Conservation (phyloP, 768 basidiomycete species). For the Hericium erinaceus region DNA sequence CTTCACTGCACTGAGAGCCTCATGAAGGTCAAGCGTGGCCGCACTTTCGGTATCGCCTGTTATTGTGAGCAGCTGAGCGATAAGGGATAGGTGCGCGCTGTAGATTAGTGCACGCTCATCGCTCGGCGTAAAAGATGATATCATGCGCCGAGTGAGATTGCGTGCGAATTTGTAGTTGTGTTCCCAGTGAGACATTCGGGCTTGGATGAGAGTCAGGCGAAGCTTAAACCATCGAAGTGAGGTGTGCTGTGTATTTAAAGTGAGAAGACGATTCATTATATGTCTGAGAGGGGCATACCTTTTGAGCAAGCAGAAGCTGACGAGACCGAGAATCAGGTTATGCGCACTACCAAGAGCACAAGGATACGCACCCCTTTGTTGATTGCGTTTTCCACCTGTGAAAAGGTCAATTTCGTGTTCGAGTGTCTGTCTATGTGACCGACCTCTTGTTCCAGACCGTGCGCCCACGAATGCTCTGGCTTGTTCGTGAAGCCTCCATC, state of each 20-base stretch:
- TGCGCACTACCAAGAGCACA: neutral
- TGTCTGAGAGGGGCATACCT: slow-evolving; percentile 29
- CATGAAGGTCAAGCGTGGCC: slow-evolving; percentile 18
- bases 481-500: slow-evolving; percentile 31
- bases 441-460: slow-evolving; percentile 49
- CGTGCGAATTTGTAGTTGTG: slow-evolving; percentile 53
- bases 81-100: slow-evolving; percentile 44
- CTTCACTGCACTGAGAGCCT: slow-evolving; percentile 24
- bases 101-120: slow-evolving; percentile 49
- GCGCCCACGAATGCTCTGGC: slow-evolving; percentile 34
- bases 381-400: slow-evolving; percentile 51
- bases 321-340: neutral
- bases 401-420: neutral
- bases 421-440: slow-evolving; percentile 3
- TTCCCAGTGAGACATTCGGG: slow-evolving; percentile 43
- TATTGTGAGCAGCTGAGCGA: slow-evolving; percentile 27
- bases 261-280: neutral
- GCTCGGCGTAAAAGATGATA: slow-evolving; percentile 33
- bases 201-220: slow-evolving; percentile 52
- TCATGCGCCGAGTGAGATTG: slow-evolving; percentile 44
- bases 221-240: slow-evolving; percentile 52
- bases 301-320: slow-evolving; percentile 48
- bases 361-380: slow-evolving; percentile 53
- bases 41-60: neutral
- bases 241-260: slow-evolving; percentile 40